phyloP scores from a whole-genome alignment of 805 yeast genomes.

The Cyberlindnera mycetangii region DNA sequence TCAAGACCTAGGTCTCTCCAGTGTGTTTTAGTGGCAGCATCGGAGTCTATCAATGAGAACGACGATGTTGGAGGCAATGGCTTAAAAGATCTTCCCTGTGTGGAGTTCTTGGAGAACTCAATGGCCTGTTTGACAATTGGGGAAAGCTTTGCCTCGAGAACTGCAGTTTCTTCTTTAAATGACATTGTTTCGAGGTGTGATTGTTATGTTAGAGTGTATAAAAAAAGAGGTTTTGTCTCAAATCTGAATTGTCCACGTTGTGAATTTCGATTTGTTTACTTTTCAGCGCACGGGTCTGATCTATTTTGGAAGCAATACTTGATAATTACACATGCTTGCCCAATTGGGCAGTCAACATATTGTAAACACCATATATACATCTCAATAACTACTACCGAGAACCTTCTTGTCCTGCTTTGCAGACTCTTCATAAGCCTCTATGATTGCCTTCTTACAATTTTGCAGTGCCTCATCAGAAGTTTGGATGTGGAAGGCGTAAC shows the following conservation, averaged over 20 bases:
- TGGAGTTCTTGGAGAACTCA: constrained; percentile 30
- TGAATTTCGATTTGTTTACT: constrained; percentile 8
- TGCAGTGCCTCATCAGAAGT: constrained; percentile 43
- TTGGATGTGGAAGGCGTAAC: constrained; percentile 12
- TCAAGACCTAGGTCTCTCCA: constrained; percentile 50
- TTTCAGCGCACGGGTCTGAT: constrained; percentile 8
- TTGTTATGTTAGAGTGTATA: not conserved
- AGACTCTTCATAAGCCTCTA: constrained; percentile 46
- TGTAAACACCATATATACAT: not conserved
- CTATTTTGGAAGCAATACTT: no score
- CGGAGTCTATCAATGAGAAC: constrained; percentile 39
- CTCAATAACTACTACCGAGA: constrained; percentile 1
- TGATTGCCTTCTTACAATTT: constrained; percentile 51
- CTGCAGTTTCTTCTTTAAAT: constrained; percentile 12
- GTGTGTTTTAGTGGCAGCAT: constrained; percentile 20
- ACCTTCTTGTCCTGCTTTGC: constrained; percentile 4
- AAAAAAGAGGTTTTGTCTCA: not conserved
- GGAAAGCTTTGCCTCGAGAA: constrained; percentile 23
- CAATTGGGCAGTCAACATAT: not conserved
- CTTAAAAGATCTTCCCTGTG: constrained; percentile 32
- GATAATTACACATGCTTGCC: not conserved
- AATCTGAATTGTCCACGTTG: not conserved
- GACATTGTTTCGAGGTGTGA: constrained; percentile 9
- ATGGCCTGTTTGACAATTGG: constrained; percentile 39
- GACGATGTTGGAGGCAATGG: constrained; percentile 53